Conservation (phyloP, 106 monocot genomes). For the Cymbidium sinense region DNA sequence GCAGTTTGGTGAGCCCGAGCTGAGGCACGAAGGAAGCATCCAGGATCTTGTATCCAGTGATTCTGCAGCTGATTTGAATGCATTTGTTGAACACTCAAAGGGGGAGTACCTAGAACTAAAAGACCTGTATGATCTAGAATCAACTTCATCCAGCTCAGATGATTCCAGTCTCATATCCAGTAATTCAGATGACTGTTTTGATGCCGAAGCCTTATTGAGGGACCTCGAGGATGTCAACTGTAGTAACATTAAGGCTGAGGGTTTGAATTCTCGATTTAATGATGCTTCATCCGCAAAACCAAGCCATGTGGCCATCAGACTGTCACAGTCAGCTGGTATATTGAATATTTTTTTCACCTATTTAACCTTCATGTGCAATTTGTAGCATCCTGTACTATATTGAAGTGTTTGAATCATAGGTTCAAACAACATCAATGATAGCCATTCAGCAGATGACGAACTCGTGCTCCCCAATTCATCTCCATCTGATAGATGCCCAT, state of each 20-base stretch:
- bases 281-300: background rate
- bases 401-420: background rate
- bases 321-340: background rate
- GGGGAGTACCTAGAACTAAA: constrained; percentile 56
- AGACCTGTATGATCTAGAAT: constrained; percentile 24
- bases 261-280: constrained; percentile 6
- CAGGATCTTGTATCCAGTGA: background rate
- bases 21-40: constrained; percentile 9
- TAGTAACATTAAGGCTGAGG: background rate
- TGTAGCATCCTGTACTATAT: background rate
- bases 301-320: background rate
- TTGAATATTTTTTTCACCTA: background rate
- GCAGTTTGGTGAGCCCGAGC: constrained; percentile 13
- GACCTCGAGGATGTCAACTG: constrained; percentile 25
- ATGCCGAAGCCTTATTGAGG: constrained; percentile 42
- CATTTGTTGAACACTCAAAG: constrained; percentile 15
- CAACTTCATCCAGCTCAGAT: constrained; percentile 48
- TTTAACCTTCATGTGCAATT: background rate
- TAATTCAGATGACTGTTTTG: constrained; percentile 44
- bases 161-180: constrained; percentile 29
- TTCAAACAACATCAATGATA: background rate
- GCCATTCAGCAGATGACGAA: background rate
- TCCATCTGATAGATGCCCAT: background rate
- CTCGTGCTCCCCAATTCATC: background rate
- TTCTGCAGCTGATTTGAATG: constrained; percentile 13